Evolutionary conservation across 225 moss, liverwort and hornwort genomes (phyloP).

Genomic region (Polytrichum formosum): DNA sequence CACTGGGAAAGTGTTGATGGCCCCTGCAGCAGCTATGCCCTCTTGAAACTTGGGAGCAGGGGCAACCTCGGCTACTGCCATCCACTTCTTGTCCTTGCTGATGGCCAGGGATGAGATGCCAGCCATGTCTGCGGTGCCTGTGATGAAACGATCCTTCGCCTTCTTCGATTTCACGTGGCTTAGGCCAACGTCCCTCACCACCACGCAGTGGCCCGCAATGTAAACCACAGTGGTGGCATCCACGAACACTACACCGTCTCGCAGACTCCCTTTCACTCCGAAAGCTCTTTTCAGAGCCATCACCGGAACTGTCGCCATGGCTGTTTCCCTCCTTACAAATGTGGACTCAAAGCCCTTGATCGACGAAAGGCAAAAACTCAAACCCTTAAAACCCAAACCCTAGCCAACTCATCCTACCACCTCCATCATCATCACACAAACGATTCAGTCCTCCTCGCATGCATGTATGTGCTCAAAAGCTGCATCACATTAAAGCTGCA

Average conservation of each 20-base stretch:
- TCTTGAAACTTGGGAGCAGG: conserved; percentile 30
- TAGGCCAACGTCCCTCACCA: conserved; percentile 37
- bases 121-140: conserved; percentile 39
- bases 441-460: too few species aligned
- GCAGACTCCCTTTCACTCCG: conserved; percentile 52
- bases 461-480: too few species aligned
- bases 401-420: too few species aligned
- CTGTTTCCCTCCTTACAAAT: background rate
- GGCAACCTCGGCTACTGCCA: conserved; percentile 56
- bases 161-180: conserved; percentile 16
- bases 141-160: conserved; percentile 35
- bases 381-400: too few species aligned
- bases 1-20: conserved; percentile 8
- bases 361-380: too few species aligned
- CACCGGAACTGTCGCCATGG: background rate
- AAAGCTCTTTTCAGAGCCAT: conserved; percentile 41
- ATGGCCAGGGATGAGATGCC: conserved; percentile 57
- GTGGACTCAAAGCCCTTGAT: too few species aligned
- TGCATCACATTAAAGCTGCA: too few species aligned
- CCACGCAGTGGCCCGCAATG: conserved; percentile 51
- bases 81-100: conserved; percentile 31
- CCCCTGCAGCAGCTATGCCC: background rate
- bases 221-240: conserved; percentile 44
- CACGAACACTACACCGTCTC: conserved; percentile 60
- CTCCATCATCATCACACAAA: too few species aligned